These are phyloP conservation scores for Hyaloscypha finlandica DNA, from an alignment of 495 filamentous ascomycete species.

Conservation along the genomic window DNA sequence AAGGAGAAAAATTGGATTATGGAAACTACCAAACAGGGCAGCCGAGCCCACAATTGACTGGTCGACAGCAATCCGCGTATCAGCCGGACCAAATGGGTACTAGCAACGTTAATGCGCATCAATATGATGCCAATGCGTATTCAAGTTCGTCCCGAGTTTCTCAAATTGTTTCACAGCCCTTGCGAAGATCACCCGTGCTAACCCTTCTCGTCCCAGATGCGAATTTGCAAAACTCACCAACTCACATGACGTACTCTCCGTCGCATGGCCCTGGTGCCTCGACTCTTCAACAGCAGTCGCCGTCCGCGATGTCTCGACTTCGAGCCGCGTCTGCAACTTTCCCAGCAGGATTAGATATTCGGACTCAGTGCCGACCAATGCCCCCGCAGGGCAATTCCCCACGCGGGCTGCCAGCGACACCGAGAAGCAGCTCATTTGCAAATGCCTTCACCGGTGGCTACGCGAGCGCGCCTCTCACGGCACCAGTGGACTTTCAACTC, in stretches of 20 bases:
- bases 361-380: conserved; percentile 50
- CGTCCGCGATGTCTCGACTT: conserved; percentile 31
- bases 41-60: conserved; percentile 46
- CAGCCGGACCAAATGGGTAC: conserved; percentile 41
- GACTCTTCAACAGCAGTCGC: conserved; percentile 26
- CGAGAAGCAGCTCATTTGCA: conserved; percentile 33
- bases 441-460: conserved; percentile 40
- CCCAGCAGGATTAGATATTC: conserved; percentile 35
- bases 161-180: conserved; percentile 20
- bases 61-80: conserved; percentile 45
- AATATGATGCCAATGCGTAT: conserved; percentile 54
- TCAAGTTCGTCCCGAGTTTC: conserved; percentile 46
- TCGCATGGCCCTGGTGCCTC: conserved; percentile 29
- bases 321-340: conserved; percentile 29
- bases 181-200: conserved; percentile 22
- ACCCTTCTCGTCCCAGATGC: conserved; percentile 10
- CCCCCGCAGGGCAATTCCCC: conserved; percentile 43
- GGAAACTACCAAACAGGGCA: conserved; percentile 42
- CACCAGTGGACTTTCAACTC: conserved; percentile 54
- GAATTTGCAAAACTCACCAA: conserved; percentile 35
- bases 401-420: conserved; percentile 46
- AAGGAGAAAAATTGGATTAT: conserved; percentile 60
- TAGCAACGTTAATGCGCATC: conserved; percentile 40
- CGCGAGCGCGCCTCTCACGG: conserved; percentile 53
- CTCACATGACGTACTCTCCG: conserved; percentile 49